Base-by-base conservation (phyloP, 805 yeast genomes). In the Candida multigemmis region DNA sequence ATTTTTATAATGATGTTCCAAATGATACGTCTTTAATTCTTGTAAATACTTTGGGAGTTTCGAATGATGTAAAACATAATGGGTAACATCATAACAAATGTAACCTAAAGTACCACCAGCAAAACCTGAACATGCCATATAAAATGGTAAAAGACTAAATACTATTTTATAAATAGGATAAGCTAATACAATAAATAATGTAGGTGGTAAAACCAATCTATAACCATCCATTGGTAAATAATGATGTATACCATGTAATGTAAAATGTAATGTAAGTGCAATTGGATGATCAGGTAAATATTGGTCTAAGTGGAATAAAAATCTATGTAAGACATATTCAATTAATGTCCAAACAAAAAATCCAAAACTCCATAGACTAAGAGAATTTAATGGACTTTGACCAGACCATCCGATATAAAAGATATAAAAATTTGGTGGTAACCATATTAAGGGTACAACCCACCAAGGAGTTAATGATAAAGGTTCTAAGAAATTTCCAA, bases 1-100 rank as follows among this genome's bases (percentile, higher is more conserved):
- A 58, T 91, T 89, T 64, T 89, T 87, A 66, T 91, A 91, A 52
- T 91, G 99, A 56, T 91, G 99, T 53, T 89, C 97, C 56, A 91
- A 69, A 54, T 91, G 99, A 50, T 85, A 78, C 26, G 81, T 83
- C 57, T 91, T 91, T 47, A 85, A 62, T 16, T 71, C 75, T 50
- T 83, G 86, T 57, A 85, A 61, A 48, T 65, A 80, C 21, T 60
- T 44, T 14, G 98, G 98, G 44, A 91, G 65, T 46, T 68, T 69
- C 20, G 83, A 72, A 57, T 91, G 99, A 51, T 91, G 99, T 48
- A 91, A 60, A 46, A 83, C 72, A 56, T 91, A 91, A 60, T 91
- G 99, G n/a, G 93, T 81, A 41, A 80, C 69, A 56, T 91, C 99
- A 51, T 91, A 91, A 55, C 75, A 57, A 43, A 89, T 76, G 60